Percentiles rank a stretch among this genome's conserved stretches.
These are phyloP conservation scores for Noccaea bulbosa DNA, from an alignment of 345 rosid genomes.

Conservation along the genomic window DNA sequence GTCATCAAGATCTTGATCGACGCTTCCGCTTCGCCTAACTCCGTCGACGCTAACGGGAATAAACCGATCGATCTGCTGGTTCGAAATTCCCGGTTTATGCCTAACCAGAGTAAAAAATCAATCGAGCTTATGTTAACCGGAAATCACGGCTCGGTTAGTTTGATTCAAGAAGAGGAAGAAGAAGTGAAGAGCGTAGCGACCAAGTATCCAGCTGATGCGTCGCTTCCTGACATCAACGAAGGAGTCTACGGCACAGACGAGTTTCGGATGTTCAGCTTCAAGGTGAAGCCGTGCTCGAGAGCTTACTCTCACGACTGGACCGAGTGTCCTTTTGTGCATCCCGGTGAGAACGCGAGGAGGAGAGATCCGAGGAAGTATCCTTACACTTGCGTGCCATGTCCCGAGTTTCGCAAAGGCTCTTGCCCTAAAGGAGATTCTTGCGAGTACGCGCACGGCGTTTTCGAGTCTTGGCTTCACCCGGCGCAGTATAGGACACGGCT, in stretches of 20 bases:
- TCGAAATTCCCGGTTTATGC: slow-evolving; percentile 43
- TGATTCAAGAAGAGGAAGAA: slow-evolving; percentile 47
- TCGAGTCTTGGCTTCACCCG: slow-evolving; percentile 98
- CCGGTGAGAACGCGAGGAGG: slow-evolving; percentile 98
- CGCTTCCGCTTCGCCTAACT: slow-evolving; percentile 63
- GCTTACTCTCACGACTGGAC: slow-evolving; percentile 99
- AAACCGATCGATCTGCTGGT: slow-evolving; percentile 66
- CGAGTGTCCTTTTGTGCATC: slow-evolving; percentile 98
- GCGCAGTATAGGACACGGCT: slow-evolving; percentile 93
- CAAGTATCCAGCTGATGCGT: slow-evolving; percentile 78
- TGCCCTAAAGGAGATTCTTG: slow-evolving; percentile 91
- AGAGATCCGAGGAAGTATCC: slow-evolving; percentile 94
- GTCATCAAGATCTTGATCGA: slow-evolving; percentile 68
- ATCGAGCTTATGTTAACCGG: slow-evolving; percentile 71
- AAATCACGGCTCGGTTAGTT: slow-evolving; percentile 46
- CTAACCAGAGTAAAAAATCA: slow-evolving; percentile 55
- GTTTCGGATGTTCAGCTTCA: slow-evolving; percentile 90
- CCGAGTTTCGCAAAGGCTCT: slow-evolving; percentile 92
- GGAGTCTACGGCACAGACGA: slow-evolving; percentile 87
- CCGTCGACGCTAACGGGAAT: slow-evolving; percentile 68
- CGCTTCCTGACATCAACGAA: slow-evolving; percentile 90
- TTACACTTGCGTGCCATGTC: slow-evolving; percentile 96
- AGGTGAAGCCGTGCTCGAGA: slow-evolving; percentile 97
- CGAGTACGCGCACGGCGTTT: slow-evolving; percentile 97
- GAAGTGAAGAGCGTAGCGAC: slow-evolving; percentile 49